A percentile compares a stretch with the other conserved stretches of the same genome.
Conservation (phyloP, 495 filamentous ascomycete species). For the Jackrogersella minutella region DNA sequence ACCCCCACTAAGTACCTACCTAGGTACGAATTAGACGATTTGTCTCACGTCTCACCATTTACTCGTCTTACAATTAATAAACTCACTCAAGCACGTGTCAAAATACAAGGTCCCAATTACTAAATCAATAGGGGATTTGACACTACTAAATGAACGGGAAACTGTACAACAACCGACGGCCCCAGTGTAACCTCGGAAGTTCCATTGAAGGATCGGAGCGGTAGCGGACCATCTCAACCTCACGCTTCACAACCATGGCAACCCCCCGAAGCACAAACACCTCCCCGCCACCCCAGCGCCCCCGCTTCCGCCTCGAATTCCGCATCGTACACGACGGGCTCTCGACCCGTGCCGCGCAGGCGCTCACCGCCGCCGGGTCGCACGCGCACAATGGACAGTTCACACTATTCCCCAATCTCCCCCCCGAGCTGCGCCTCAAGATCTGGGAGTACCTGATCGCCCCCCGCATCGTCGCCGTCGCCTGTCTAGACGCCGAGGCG, state of each 20-base stretch:
- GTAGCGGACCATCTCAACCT: neutral
- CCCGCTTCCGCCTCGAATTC: constrained; percentile 51
- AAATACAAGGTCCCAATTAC: neutral
- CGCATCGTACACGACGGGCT: constrained; percentile 48
- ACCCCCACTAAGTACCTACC: too few relatives aligned
- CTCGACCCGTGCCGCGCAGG: constrained; percentile 27
- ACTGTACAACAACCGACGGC: neutral
- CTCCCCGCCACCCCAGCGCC: neutral
- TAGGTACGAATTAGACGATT: neutral
- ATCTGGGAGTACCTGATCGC: constrained; percentile 54
- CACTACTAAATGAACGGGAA: neutral
- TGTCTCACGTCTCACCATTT: neutral
- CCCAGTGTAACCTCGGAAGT: neutral
- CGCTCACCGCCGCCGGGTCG: constrained; percentile 16
- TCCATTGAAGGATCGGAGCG: neutral
- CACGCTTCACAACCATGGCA: too few relatives aligned
- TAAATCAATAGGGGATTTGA: neutral
- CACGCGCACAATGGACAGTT: constrained; percentile 41
- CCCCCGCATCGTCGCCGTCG: constrained; percentile 48
- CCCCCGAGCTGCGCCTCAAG: constrained; percentile 56
- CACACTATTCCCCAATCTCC: constrained; percentile 49
- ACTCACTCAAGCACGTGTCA: neutral
- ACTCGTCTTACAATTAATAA: constrained; percentile 5
- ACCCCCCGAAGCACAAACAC: too few relatives aligned
- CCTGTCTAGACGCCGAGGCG: constrained; percentile 44